Base-by-base conservation (phyloP, 176 grass and related monocot species). In the Phoenix roebelenii region DNA sequence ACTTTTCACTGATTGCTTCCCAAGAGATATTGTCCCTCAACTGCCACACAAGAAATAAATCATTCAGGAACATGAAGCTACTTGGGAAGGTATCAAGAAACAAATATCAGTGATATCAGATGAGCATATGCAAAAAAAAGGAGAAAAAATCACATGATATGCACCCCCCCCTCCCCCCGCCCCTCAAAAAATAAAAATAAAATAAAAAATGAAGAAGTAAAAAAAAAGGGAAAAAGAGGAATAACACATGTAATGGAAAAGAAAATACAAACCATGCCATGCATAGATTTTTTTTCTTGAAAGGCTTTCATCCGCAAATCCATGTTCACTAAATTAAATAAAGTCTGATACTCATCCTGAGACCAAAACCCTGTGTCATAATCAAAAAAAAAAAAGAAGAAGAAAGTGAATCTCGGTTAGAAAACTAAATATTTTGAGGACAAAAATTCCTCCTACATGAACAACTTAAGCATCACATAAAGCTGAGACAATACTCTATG, bases 291-390 rank as follows among this genome's bases (percentile, higher is more conserved):
- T 44, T 64, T 18, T 15, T 57, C 18, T 50, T 80, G 49, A 64
- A 63, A 69, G 23, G 72, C 83, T 82, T 87, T 96, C 53, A 80
- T 22, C 28, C 52, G 75, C 78, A 90, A 70, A 68, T 96, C 28
- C 70, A 79, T 49, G 52, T 96, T 96, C 57, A 90, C 91, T 61
- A 96, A 66, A 83, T 30, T 90, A 75, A 90, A 96, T 30, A 90
- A 77, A 39, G 71, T 53, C 64, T 90, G 80, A 48, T 85, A 79
- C 72, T 96, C 91, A 15, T 90, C 80, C 67, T 84, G 83, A 75
- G 30, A 71, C 91, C 86, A 96, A 16, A 0, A 0, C 4, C 90
- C 90, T 95, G 68, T 25, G 29, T 55, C 16, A 64, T 44, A 44
- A 14, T 44, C 35, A 7, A 44, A 1, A 35, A 7, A 35, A 35